Evolutionary conservation across 441 rosid genomes (phyloP).

Genomic region (Adansonia madagascariensis): DNA sequence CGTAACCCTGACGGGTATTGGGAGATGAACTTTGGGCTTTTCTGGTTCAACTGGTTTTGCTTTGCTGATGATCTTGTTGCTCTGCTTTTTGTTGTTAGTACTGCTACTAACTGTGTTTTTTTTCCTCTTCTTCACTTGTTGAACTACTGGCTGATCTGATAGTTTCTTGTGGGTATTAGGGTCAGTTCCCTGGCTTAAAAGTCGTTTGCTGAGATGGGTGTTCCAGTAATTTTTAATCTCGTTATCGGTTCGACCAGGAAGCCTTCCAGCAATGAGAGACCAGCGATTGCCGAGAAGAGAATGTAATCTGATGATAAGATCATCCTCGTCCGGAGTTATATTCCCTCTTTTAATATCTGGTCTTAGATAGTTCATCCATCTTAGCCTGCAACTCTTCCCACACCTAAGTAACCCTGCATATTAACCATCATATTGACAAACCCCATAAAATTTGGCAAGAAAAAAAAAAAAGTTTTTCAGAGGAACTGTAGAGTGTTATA

Average conservation of each 20-base stretch:
- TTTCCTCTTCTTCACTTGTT: constrained; percentile 22
- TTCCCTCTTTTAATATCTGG: constrained; percentile 73
- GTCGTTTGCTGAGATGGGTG: constrained; percentile 52
- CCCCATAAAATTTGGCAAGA: not conserved
- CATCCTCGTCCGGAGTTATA: constrained; percentile 64
- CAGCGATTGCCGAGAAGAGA: constrained; percentile 67
- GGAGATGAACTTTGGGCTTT: constrained; percentile 50
- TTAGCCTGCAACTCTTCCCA: constrained; percentile 66
- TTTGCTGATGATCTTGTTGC: not conserved
- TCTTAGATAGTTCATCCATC: constrained; percentile 72
- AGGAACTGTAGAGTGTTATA: not conserved
- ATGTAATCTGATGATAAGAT: constrained; percentile 61
- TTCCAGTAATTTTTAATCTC: constrained; percentile 78
- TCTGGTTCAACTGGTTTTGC: constrained; percentile 7
- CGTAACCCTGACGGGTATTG: constrained; percentile 44
- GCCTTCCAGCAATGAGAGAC: constrained; percentile 74
- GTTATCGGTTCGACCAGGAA: constrained; percentile 79
- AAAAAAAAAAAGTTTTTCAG: not conserved
- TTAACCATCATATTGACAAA: not conserved
- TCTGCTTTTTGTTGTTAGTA: constrained; percentile 12
- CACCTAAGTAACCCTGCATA: constrained; percentile 60
- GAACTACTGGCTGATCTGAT: constrained; percentile 5
- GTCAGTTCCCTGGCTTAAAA: constrained; percentile 45
- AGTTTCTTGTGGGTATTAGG: constrained; percentile 43
- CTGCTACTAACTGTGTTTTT: not conserved